Conservation (phyloP, 805 yeast genomes). For the Candida nemodendra region DNA sequence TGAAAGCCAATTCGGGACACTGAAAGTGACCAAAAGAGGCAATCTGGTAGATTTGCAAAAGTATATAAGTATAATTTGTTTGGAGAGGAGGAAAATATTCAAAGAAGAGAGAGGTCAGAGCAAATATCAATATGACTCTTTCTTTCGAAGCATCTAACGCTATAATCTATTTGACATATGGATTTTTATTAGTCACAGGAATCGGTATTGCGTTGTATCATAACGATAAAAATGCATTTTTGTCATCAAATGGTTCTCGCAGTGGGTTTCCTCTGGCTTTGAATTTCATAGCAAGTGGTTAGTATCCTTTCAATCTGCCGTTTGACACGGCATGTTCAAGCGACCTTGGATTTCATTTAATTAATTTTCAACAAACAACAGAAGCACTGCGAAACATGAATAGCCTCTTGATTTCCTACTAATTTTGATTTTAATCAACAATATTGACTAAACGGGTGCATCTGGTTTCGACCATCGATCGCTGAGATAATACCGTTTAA, state of each 20-base stretch:
- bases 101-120: no score
- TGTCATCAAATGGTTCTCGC: slow-evolving; percentile 80
- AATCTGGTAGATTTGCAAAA: no score
- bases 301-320: slow-evolving; percentile 37
- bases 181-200: slow-evolving; percentile 53
- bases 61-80: no score
- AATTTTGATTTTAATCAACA: slow-evolving; percentile 17
- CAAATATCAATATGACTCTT: slow-evolving; percentile 29
- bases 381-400: no score
- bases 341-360: slow-evolving; percentile 6
- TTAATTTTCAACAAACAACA: slow-evolving; percentile 14
- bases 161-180: slow-evolving; percentile 60
- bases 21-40: no score
- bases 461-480: slow-evolving; percentile 7
- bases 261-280: slow-evolving; percentile 77
- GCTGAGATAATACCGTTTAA: slow-evolving; percentile 78
- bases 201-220: slow-evolving; percentile 58
- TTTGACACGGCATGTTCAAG: no score
- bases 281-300: slow-evolving; percentile 89
- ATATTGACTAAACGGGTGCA: slow-evolving; percentile 48
- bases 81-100: no score
- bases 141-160: slow-evolving; percentile 57
- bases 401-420: not conserved
- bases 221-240: slow-evolving; percentile 52
- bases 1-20: no score